A percentile compares a stretch with the other conserved stretches of the same genome.
Conservation (phyloP, 108 stramenopile genomes). For the Pinguiococcus pyrenoidosus region DNA sequence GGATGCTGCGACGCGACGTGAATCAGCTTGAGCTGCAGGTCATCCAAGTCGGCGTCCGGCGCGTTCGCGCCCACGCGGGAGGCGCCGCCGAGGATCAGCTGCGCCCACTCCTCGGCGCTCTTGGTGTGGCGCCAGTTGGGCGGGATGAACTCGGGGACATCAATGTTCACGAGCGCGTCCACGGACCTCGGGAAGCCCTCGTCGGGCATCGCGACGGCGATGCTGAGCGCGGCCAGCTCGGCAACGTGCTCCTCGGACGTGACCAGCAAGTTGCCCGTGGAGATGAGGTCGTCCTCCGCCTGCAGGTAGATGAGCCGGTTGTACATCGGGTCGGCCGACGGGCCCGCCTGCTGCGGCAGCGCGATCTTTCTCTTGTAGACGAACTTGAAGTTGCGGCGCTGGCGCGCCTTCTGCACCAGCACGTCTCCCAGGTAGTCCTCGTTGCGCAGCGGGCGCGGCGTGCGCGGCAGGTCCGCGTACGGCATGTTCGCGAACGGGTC, state of each 20-base stretch:
- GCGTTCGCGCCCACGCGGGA: background rate
- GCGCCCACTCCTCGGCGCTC: constrained; percentile 35
- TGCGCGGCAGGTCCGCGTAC: constrained; percentile 28
- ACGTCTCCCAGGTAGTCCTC: constrained; percentile 53
- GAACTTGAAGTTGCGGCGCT: constrained; percentile 46
- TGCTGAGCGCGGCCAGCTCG: constrained; percentile 29
- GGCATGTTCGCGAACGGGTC: background rate
- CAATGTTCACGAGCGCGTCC: constrained; percentile 12
- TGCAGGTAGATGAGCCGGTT: constrained; percentile 43
- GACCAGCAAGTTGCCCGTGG: constrained; percentile 33
- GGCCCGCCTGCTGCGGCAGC: constrained; percentile 24
- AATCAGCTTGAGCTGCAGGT: constrained; percentile 9
- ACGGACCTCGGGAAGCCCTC: constrained; percentile 23
- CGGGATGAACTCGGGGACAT: constrained; percentile 37
- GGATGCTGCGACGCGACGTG: background rate
- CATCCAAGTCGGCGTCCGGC: background rate
- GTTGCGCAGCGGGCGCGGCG: constrained; percentile 44
- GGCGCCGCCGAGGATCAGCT: background rate
- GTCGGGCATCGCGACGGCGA: constrained; percentile 36
- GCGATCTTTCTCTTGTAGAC: constrained; percentile 53
- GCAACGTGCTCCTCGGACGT: constrained; percentile 25
- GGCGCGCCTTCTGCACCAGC: constrained; percentile 44
- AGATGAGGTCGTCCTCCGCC: constrained; percentile 47
- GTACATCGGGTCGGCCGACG: constrained; percentile 34
- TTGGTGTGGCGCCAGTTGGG: constrained; percentile 26